Evolutionary conservation across 2,329 filamentous ascomycete species (phyloP).

Genomic region (Cyphellophora attinorum): DNA sequence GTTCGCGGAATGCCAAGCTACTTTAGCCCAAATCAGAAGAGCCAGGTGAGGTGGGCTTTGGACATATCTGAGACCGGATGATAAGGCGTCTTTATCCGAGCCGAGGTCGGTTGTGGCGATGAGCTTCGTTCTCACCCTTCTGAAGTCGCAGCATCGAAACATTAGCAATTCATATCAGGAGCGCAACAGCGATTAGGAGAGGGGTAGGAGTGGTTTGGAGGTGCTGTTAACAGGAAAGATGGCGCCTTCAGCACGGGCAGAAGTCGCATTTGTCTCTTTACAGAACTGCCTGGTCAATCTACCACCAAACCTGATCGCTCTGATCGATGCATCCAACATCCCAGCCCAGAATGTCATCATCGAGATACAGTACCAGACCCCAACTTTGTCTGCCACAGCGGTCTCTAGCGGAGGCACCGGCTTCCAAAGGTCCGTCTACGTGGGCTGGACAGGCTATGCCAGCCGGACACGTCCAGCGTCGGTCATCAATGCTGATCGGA

Average conservation of each 20-base stretch:
- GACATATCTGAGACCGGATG: too few species aligned
- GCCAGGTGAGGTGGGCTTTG: too few species aligned
- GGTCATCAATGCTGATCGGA: slow-evolving; percentile 53
- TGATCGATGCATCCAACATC: slow-evolving; percentile 83
- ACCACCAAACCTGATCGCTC: slow-evolving; percentile 69
- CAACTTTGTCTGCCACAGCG: slow-evolving; percentile 38
- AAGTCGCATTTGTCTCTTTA: slow-evolving; percentile 75
- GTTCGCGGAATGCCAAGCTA: too few species aligned
- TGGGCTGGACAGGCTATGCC: slow-evolving; percentile 97
- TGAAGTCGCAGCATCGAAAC: too few species aligned
- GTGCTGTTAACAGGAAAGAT: too few species aligned
- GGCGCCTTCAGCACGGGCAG: slow-evolving; percentile 55
- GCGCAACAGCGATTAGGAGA: too few species aligned
- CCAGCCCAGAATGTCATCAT: slow-evolving; percentile 91
- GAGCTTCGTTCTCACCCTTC: too few species aligned
- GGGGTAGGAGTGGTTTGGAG: too few species aligned
- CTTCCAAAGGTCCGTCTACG: slow-evolving; percentile 62
- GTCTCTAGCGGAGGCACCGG: slow-evolving; percentile 37
- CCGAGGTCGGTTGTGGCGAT: too few species aligned
- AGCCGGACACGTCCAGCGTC: slow-evolving; percentile 74
- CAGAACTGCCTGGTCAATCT: slow-evolving; percentile 95
- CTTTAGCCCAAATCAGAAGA: too few species aligned
- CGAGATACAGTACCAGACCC: slow-evolving; percentile 69
- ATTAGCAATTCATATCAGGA: too few species aligned
- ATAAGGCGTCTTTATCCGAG: too few species aligned